Base-by-base conservation (phyloP, 768 basidiomycete species). In the Candolleomyces aberdarensis region DNA sequence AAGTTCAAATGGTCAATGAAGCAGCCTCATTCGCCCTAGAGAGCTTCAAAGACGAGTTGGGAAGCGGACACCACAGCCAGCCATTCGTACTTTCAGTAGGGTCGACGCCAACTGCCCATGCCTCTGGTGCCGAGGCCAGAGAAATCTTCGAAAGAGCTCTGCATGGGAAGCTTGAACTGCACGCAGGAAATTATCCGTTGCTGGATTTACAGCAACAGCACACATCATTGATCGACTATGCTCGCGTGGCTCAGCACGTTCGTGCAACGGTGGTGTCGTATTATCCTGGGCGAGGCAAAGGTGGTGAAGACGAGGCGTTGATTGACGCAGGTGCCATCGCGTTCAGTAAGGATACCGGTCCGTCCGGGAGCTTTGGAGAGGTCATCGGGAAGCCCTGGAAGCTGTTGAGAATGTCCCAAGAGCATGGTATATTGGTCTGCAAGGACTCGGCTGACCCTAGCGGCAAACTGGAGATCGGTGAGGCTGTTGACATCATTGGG, bases 91-190 rank as follows among this genome's bases (percentile, higher is more conserved):
- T 95, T 40, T 89, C 89, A 2, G 87, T 94, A 1, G 92, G 93
- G 20, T 89, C 92, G n/a, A 94, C 93, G 2, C 93, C 93, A 1
- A 87, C 92, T 2, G 93, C 92, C 0, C 90, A 94, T 68, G 88
- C 88, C 10, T 91, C 88, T 13, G 84, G 81, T 32, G 74, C 80
- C 22, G 83, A 80, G 65, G 78, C 78, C 19, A 78, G 76, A 54
- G 72, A 74, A 15, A 70, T 75, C 48, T 68, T 88, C 19, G 74
- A 79, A 7, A 71, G 77, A 26, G 65, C 75, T 56, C 76, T 92
- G 40, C 77, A 85, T 60, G 88, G 89, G 0, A 72, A 73, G 31
- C 76, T 94, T 19, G 92, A 94, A 72, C 70, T 94, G 57, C 92
- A 89, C 73, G 92, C 90, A 86, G 88, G 89, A 32, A 92, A 92